phyloP scores from a whole-genome alignment of 345 rosid genomes.

The Brassica rapa region DNA sequence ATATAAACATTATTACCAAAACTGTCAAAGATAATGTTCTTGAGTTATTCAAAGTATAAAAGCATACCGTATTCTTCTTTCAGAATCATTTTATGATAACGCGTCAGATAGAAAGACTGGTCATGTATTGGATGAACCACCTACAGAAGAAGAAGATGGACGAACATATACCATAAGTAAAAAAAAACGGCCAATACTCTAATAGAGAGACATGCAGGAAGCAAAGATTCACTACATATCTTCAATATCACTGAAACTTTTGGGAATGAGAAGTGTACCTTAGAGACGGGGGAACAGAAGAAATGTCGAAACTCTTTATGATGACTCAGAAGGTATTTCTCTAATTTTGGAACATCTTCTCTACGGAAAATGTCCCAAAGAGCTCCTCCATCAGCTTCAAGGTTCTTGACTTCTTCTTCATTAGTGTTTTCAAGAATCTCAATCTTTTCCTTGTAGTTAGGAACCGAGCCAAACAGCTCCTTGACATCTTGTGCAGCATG shows the following conservation, averaged over 20 bases:
- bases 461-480: slow-evolving; percentile 47
- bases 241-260: not conserved
- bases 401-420: not conserved
- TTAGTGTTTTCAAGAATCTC: not conserved
- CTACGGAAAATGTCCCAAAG: slow-evolving; percentile 80
- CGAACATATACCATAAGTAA: not conserved
- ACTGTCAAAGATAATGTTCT: not conserved
- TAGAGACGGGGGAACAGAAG: slow-evolving; percentile 52
- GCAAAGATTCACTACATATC: not conserved
- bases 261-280: slow-evolving; percentile 40
- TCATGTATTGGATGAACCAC: slow-evolving; percentile 76
- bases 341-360: slow-evolving; percentile 68
- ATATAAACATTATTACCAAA: not conserved
- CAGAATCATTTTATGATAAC: slow-evolving; percentile 62
- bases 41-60: not conserved
- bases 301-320: slow-evolving; percentile 73
- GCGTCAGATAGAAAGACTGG: slow-evolving; percentile 62
- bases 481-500: slow-evolving; percentile 57
- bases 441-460: slow-evolving; percentile 25
- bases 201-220: not conserved
- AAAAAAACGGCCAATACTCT: not conserved
- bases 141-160: slow-evolving; percentile 34
- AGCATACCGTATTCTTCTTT: slow-evolving; percentile 73
- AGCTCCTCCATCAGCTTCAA: slow-evolving; percentile 57
- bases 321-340: slow-evolving; percentile 63